Percentiles rank a stretch among this genome's conserved stretches.
Evolutionary conservation across 768 basidiomycete genomes (phyloP).

Genomic region (Hirschioporus abietinus): DNA sequence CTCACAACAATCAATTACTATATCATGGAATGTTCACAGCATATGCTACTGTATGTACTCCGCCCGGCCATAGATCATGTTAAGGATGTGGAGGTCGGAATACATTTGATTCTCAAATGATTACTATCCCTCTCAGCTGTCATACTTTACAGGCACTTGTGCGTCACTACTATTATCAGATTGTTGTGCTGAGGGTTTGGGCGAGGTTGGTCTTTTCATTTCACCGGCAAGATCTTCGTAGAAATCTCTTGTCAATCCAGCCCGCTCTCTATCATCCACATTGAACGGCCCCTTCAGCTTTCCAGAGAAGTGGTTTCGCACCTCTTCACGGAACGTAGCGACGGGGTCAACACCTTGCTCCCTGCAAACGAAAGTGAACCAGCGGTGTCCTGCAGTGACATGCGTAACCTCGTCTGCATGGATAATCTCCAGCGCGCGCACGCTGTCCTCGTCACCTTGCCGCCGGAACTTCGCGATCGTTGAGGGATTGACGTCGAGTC

Average conservation of each 20-base stretch:
- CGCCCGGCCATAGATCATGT: too few species aligned
- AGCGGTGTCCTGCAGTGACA: slow-evolving; percentile 76
- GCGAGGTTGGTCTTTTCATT: slow-evolving; percentile 25
- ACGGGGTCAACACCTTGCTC: slow-evolving; percentile 54
- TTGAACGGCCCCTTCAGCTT: slow-evolving; percentile 83
- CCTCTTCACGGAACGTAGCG: slow-evolving; percentile 62
- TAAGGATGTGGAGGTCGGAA: too few species aligned
- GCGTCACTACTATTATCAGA: not conserved
- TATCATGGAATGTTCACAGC: slow-evolving; percentile 9
- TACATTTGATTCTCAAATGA: too few species aligned
- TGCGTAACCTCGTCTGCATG: slow-evolving; percentile 79
- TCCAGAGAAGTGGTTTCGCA: slow-evolving; percentile 63
- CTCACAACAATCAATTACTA: not conserved
- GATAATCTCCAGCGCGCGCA: slow-evolving; percentile 64
- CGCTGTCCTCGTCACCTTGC: slow-evolving; percentile 62
- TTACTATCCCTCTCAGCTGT: not conserved
- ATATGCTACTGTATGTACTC: too few species aligned
- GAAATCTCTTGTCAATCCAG: slow-evolving; percentile 66
- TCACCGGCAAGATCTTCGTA: slow-evolving; percentile 70
- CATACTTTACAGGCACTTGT: not conserved
- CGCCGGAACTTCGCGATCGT: slow-evolving; percentile 70
- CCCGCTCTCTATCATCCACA: slow-evolving; percentile 62
- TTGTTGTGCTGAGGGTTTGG: not conserved
- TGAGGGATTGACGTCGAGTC: slow-evolving; percentile 77
- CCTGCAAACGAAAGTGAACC: slow-evolving; percentile 76